Base-by-base conservation (phyloP, 1,139 yeast species). In the Blastobotrys persicus region DNA sequence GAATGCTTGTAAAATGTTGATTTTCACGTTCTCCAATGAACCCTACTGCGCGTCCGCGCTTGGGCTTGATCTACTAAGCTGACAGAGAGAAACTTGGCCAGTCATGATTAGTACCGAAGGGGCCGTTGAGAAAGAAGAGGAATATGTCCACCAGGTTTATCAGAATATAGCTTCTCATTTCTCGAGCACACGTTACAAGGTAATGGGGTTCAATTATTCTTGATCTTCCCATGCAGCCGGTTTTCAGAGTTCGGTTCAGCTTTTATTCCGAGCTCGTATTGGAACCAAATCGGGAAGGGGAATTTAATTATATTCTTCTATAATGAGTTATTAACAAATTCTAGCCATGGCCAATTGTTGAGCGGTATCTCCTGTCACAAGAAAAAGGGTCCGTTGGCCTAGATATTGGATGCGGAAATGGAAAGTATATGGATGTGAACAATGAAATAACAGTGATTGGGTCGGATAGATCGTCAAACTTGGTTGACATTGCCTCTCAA, bases 321-420 rank as follows among this genome's bases (percentile, higher is more conserved):
- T n/a, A n/a, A n/a, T n/a, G n/a, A n/a, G n/a, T n/a, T n/a, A n/a
- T n/a, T n/a, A n/a, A 5, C 28, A 9, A 9, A 23, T 23, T 40
- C 37, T 31, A 66, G 71, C 98, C 98, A 23, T 92, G 98, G 98
- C 98, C 98, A 4, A 83, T 89, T 13, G 98, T 94, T 14, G 88
- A 86, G 49, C 69, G 74, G 54, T 92, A 85, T 63, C 70, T 92
- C 44, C 64, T 60, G 17, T 59, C 58, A 1, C 73, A 72, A 54
- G 47, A 56, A 0, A 58, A 61, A 1, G 83, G 83, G 4, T 65
- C 76, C 3, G 56, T 81, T 5, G 86, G 86, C 1, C 68, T 79
- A 55, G 77, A 73, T 51, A 51, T 92, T 14, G 98, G 98, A 0
- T 92, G 98, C 66, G 98, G 98, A 2, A 92, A 94, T 63, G 98